Conservation (phyloP, 176 grass and related monocot species). For the Triticum dicoccoides region DNA sequence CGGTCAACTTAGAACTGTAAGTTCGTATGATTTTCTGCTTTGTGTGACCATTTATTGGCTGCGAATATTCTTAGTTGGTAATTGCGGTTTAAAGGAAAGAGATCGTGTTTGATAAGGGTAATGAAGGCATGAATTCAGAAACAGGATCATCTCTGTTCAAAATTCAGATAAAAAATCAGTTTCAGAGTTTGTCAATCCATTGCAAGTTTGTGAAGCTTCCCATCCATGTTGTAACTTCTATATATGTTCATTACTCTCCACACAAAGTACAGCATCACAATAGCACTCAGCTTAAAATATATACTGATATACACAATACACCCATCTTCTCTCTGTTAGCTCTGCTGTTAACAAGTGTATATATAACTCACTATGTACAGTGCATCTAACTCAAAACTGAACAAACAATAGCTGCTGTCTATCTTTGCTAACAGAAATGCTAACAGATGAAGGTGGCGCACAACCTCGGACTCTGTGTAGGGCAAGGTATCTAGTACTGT, state of each 20-base stretch:
- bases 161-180: background rate
- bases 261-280: slow-evolving; percentile 15
- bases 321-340: too few relatives aligned
- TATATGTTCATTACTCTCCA: background rate
- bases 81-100: background rate
- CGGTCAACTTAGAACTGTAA: too few relatives aligned
- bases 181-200: background rate
- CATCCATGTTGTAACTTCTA: background rate
- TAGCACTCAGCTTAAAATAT: background rate
- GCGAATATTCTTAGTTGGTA: background rate
- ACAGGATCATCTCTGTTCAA: background rate
- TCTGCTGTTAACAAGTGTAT: too few relatives aligned
- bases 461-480: too few relatives aligned
- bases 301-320: background rate
- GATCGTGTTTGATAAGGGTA: background rate
- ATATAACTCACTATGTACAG: too few relatives aligned
- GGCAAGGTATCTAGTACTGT: too few relatives aligned
- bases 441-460: too few relatives aligned
- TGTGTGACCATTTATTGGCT: background rate
- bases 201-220: background rate
- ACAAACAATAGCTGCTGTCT: too few relatives aligned
- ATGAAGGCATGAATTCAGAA: background rate
- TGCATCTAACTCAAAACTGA: too few relatives aligned
- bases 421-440: too few relatives aligned
- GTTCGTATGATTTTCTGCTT: too few relatives aligned